Evolutionary conservation across 805 yeast species (phyloP).

Genomic region (Allodekkera sacchari): DNA sequence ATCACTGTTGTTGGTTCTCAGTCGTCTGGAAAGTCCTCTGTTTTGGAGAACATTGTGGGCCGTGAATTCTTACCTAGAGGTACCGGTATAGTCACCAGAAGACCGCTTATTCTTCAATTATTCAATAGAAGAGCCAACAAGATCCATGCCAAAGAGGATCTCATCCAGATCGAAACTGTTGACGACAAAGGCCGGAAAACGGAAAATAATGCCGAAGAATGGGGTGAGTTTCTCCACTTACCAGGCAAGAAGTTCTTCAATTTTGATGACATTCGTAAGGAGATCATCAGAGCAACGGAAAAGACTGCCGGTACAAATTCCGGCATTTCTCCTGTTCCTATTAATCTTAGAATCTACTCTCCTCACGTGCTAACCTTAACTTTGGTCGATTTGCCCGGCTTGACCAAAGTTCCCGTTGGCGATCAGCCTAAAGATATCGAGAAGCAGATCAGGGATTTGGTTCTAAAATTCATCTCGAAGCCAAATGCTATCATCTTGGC

Average conservation of each 20-base stretch:
- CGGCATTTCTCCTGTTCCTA: constrained; percentile 89
- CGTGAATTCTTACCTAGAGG: constrained; percentile 89
- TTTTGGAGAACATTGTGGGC: constrained; percentile 84
- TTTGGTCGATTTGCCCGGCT: constrained; percentile 92
- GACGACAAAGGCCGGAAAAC: constrained; percentile 40
- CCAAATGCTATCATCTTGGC: constrained; percentile 94
- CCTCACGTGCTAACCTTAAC: constrained; percentile 93
- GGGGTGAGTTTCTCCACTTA: constrained; percentile 95
- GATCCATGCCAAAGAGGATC: constrained; percentile 23
- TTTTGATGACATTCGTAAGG: constrained; percentile 82
- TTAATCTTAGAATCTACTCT: constrained; percentile 84
- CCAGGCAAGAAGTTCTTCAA: constrained; percentile 84
- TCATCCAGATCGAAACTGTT: constrained; percentile 36
- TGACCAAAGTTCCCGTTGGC: constrained; percentile 97
- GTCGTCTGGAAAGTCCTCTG: constrained; percentile 84
- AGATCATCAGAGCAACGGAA: constrained; percentile 88
- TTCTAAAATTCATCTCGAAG: constrained; percentile 85
- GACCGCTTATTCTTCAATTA: constrained; percentile 78
- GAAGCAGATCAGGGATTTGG: constrained; percentile 85
- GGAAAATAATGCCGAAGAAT: constrained; percentile 74
- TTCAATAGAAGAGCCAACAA: constrained; percentile 51
- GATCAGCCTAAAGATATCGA: constrained; percentile 98
- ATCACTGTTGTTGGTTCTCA: constrained; percentile 95
- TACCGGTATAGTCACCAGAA: constrained; percentile 85
- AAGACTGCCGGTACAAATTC: constrained; percentile 73